Base-by-base conservation (phyloP, 2,329 filamentous ascomycete species). In the Arthrinium phaeospermum region DNA sequence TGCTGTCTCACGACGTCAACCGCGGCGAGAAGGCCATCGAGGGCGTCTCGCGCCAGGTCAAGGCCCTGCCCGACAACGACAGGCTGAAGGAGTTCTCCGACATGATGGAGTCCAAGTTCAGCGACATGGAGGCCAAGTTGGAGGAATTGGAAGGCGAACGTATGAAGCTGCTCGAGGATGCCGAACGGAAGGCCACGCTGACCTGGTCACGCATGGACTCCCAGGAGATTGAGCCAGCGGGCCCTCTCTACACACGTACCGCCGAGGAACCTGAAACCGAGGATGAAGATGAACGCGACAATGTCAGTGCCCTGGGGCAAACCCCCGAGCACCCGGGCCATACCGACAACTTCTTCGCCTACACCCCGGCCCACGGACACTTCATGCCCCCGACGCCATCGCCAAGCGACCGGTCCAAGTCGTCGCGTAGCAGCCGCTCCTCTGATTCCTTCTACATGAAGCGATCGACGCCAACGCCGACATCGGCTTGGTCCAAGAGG, bases 1-100 rank as follows among this genome's bases (percentile, higher is more conserved):
- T 79, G 41, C 61, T 79, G 69, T 76, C 76, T 37, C 77, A 79
- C 70, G 77, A 79, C 69, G 72, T 78, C 44, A 73, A 69, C 51
- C 77, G 77, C 22, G 77, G 77, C 41, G 74, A 74, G 30, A 72
- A 74, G 1, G 73, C 75, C 12, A 75, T 79, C 30, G 77, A 79
- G 70, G 77, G 75, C 53, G 70, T 79, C 27, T 73, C 76, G 71
- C 75, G 74, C 69, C 75, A 77, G 61, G 74, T 79, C 70, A 77
- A 76, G 53, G 74, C 75, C 71, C 64, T 78, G 64, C 77, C 77
- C 16, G 76, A 76, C 49, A 73, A 74, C 24, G 76, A 78, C 61
- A 75, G 74, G 45, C 74, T 78, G 44, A 75, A 76, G 67, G 75
- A 73, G 27, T 46, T 78, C 27, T 76, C 75, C n/a, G 74, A 74